Evolutionary conservation across 2,329 filamentous ascomycete genomes (phyloP), one percentile per base, ranked within the genome.

Genomic region (Westerdykella sp.): DNA sequence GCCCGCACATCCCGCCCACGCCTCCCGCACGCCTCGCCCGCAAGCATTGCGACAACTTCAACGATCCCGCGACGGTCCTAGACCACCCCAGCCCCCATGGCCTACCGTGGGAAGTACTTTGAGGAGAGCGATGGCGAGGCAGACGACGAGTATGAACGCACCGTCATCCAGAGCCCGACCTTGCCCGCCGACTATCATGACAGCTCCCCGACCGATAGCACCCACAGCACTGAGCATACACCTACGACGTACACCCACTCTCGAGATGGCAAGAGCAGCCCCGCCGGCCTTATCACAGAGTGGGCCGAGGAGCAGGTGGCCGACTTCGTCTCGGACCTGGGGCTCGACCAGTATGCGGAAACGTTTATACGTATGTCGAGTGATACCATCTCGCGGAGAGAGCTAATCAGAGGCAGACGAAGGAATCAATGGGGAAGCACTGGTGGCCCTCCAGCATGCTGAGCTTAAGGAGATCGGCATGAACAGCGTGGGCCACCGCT

Each of bases 401-500:
- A 40, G 53, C 40, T 32, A 23, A 13, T 39, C 50, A 11, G 56
- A 34, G 48, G 50, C 65, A 93, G 93, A 96, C 60, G 95, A 98
- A 63, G 89, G 88, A 51, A 94, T 98, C 56, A 84, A 90, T 31
- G 93, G 93, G 52, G 89, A 97, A 65, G 91, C 87, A 41, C 74
- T 98, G 49, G 81, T 95, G 44, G 87, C 87, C 34, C 73, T 98
- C 50, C 84, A 86, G 50, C 93, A 97, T 64, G 87, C 95, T 44
- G 91, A 97, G 64, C 74, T 98, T 57, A 95, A 94, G 69, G 88
- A 94, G 63, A 91, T 97, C 83, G 90, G 90, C 38, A 86, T 98
- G 51, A 75, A 76, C 50, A 97, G 91, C 69, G 88, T 96, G 38
- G 93, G 93, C 34, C 93, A 98, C 71, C 84, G 93, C 47, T 75